phyloP scores from a whole-genome alignment of 2,329 filamentous ascomycete genomes.

The Neurospora crassa region DNA sequence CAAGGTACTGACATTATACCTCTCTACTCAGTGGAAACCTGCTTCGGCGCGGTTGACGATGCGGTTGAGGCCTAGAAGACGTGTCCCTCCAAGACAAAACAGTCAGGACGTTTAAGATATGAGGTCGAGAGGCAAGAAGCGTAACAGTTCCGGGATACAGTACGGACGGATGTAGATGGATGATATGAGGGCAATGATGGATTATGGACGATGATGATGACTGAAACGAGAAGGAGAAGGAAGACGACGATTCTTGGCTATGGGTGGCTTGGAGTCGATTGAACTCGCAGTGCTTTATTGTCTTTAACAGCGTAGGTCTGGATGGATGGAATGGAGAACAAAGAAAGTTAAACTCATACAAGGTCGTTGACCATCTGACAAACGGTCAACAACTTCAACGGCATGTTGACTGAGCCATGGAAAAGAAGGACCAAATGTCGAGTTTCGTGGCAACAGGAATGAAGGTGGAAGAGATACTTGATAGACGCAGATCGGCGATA shows the following conservation, averaged over 20 bases:
- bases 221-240: not conserved
- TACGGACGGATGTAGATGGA: not conserved
- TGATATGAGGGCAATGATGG: not conserved
- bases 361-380: not conserved
- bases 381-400: not conserved
- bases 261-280: not conserved
- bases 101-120: not conserved
- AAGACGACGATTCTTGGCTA: not conserved
- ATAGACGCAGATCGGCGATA: not conserved
- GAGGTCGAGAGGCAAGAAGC: not conserved
- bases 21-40: not conserved
- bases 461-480: not conserved
- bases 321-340: not conserved
- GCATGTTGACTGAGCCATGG: not conserved
- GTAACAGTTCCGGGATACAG: not conserved
- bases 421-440: not conserved
- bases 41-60: not conserved
- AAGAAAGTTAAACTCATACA: not conserved
- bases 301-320: not conserved
- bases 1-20: not conserved
- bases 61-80: not conserved
- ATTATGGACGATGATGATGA: not conserved
- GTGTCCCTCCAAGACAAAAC: not conserved
- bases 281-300: not conserved
- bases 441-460: not conserved